Conservation (phyloP, 2,329 filamentous ascomycete species). For the Hymenoscyphus occultus region DNA sequence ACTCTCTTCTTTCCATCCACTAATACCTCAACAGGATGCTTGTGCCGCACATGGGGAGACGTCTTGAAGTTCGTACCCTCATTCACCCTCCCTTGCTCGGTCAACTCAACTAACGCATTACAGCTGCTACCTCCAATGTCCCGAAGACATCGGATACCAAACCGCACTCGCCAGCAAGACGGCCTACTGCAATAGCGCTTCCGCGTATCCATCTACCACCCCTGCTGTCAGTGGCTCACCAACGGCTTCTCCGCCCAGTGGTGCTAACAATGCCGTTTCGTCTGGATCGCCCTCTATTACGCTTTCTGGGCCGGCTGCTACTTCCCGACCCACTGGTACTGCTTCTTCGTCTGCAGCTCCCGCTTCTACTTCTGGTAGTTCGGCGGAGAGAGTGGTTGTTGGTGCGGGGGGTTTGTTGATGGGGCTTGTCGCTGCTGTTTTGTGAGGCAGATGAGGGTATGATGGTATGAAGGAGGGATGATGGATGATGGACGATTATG, state of each 20-base stretch:
- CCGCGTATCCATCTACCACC: constrained; percentile 21
- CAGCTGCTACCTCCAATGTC: constrained; percentile 64
- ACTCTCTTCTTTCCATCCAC: background rate
- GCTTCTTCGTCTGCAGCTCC: constrained; percentile 3
- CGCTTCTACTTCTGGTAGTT: constrained; percentile 9
- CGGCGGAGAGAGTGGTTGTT: constrained; percentile 17
- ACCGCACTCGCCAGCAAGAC: constrained; percentile 19
- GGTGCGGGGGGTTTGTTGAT: constrained; percentile 24
- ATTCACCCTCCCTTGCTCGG: constrained; percentile 10
- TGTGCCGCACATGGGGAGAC: constrained; percentile 54
- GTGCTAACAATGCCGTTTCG: background rate
- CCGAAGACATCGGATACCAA: constrained; percentile 41
- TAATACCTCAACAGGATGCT: constrained; percentile 39
- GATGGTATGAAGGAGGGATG: background rate
- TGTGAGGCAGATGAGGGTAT: constrained; percentile 16
- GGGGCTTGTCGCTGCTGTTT: constrained; percentile 26
- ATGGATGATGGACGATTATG: background rate
- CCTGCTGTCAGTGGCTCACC: constrained; percentile 23
- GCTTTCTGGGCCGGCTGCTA: constrained; percentile 10
- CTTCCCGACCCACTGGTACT: constrained; percentile 10
- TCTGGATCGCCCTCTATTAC: background rate
- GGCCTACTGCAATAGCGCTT: constrained; percentile 31
- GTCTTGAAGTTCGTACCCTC: constrained; percentile 45
- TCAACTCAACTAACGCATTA: constrained; percentile 12
- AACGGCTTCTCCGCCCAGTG: background rate